Evolutionary conservation across 805 yeast species (phyloP).

Genomic region (Candida coquimbonensis): DNA sequence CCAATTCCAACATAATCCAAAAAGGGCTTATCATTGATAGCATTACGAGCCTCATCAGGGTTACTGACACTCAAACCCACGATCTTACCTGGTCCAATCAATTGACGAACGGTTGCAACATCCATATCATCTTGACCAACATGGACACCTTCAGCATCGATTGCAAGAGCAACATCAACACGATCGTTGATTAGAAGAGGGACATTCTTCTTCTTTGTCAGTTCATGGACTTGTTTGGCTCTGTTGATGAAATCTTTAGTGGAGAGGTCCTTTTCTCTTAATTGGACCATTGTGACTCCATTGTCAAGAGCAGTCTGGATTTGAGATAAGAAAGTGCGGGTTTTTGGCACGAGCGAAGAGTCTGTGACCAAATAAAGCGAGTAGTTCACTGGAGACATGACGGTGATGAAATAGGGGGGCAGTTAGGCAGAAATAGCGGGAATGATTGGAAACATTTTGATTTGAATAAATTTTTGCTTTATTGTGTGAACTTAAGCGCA

Average conservation of each 20-base stretch:
- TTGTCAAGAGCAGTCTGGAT: constrained; percentile 55
- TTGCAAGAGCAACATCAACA: constrained; percentile 81
- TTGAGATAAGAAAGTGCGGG: constrained; percentile 48
- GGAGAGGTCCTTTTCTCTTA: constrained; percentile 70
- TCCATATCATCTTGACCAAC: constrained; percentile 89
- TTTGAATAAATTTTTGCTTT: no score
- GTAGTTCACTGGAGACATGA: constrained; percentile 24
- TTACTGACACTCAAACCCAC: constrained; percentile 72
- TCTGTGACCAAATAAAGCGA: constrained; percentile 76
- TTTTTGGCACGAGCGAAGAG: constrained; percentile 62
- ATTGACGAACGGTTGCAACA: constrained; percentile 41
- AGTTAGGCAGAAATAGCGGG: no score
- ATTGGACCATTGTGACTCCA: constrained; percentile 78
- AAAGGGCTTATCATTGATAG: constrained; percentile 30
- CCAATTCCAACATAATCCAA: constrained; percentile 86
- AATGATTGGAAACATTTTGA: no score
- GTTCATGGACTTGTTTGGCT: constrained; percentile 52
- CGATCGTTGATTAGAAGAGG: constrained; percentile 85
- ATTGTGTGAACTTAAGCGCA: constrained; percentile 3
- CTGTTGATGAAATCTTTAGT: constrained; percentile 60
- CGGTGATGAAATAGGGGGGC: no score
- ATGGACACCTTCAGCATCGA: constrained; percentile 88
- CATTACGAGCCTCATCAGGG: constrained; percentile 47
- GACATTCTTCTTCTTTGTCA: constrained; percentile 53
- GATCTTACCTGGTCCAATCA: constrained; percentile 69